Base-by-base conservation (phyloP, 2,329 filamentous ascomycete species). In the Intubia oerlemansii region DNA sequence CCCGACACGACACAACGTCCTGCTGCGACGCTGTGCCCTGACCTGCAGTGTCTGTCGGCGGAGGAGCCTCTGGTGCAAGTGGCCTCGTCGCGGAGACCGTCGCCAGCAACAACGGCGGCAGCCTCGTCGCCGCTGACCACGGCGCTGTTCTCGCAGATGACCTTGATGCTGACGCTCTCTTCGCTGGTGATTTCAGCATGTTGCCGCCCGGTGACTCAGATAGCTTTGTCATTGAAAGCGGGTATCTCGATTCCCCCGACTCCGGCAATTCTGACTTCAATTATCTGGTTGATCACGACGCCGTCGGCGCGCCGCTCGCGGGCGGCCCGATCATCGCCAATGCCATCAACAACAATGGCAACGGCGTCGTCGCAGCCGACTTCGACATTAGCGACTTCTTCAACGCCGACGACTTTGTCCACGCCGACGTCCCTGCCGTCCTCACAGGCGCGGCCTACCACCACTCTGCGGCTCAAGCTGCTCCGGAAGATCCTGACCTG, bases 1-100 rank as follows among this genome's bases (percentile, higher is more conserved):
- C 65, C 78, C 70, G 80, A 90, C 66, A 59, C 69, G 88, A 88
- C 84, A 93, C 88, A 93, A 93, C 84, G 90, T 92, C 84, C 88
- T 95, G 88, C 88, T 66, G 88, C 67, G 84, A 75, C 93, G 85
- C 93, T 95, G 88, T 95, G 76, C 52, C 36, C 34, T 32, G 88
- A 92, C 88, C 88, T 91, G 88, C 88, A 77, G 88, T 98, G 88
- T 95, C 88, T 70, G 74, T 85, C 78, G 76, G 67, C 58, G 62
- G 65, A 64, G 54, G 58, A 55, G 51, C 52, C 56, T 44, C 51
- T 48, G 49, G 49, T 51, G 42, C 57, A 52, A 47, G 45, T 39
- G 47, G 46, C 44, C 42, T 56, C 51, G 39, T n/a, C n/a, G n/a
- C 56, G 44, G 47, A 54, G 50, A 43, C 48, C 45, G 46, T n/a